Base-by-base conservation (phyloP, 129 eudicot genomes). In the Escallonia herrerae region DNA sequence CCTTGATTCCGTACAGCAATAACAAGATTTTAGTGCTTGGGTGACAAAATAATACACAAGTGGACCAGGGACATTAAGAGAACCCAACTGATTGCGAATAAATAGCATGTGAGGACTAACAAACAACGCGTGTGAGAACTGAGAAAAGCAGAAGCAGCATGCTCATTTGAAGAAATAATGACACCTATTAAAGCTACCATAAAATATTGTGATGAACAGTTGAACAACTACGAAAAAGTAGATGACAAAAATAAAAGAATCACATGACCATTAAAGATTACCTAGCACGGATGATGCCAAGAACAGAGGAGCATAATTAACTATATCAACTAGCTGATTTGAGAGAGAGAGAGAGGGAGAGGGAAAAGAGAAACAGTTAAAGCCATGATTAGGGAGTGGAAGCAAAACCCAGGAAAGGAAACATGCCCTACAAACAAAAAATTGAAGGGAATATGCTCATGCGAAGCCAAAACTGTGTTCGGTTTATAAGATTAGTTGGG, bases 151-250 rank as follows among this genome's bases (percentile, higher is more conserved):
- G 13, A 43, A 53, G 41, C 15, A 45, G 10, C 42, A 56, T 44
- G 64, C 58, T 59, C 15, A 48, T 40, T 69, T 49, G 73, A 50
- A 40, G 58, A 69, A 69, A 69, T 69, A 15, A 69, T 59, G 49
- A 48, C 40, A 59, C 12, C 48, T 58, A 39, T 14, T 22, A 40
- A 59, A 59, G 58, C n/a, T 39, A 37, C 39, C 43, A 12, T 48
- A 58, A 7, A 59, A 12, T 69, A 59, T 14, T 46, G 63, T 15
- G 5, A 62, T 62, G 41, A 51, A 7, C 70, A 65, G 40, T 40
- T 39, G 15, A 52, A 46, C 15, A 9, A 63, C 8, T 45, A 45
- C 0, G 9, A 5, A 45, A 45, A 53, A 14, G 8, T 44, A 8
- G 11, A 45, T 39, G 63, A 57, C 45, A 42, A 33, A 22, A 37